Base-by-base conservation (phyloP, 331 rosid species). In the Rosa hybrid region DNA sequence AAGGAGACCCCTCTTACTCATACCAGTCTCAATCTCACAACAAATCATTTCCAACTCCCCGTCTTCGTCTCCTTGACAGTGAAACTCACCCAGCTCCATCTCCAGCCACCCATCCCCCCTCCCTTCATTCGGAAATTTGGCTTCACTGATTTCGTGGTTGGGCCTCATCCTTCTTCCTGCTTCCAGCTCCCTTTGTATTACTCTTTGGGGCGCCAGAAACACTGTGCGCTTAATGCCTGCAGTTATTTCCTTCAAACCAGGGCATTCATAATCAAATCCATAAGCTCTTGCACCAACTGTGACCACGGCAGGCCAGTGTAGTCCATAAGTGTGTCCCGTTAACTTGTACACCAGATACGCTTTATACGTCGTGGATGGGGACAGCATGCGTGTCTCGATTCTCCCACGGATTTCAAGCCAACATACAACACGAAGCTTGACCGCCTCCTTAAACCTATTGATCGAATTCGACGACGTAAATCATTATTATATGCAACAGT, bases 21-120 rank as follows among this genome's bases (percentile, higher is more conserved):
- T 2, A 25, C 60, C 71, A 50, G 54, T 49, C 4, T 6, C 53
- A 5, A 4, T 42, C 62, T 83, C 86, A 0, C 0, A 0, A 45
- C 75, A 63, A 69, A 65, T 79, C 85, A 87, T 71, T 17, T 80
- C 67, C 44, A 87, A 49, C 70, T 86, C 80, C 3, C 83, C 23
- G 4, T 69, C 53, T 3, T 65, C 84, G 14, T 14, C 69, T 44
- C 79, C 85, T 4, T 57, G 68, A 54, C 74, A 77, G 72, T 76
- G 83, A 78, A 84, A 89, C 18, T 84, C 85, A 11, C 92, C 90
- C 73, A 89, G 78, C 83, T 86, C 84, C 50, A 85, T 80, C 87
- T 89, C 92, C 30, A 77, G 42, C 92, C 89, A 86, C 42, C 87
- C 87, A 34, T 89, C 89, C 0, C 12, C 64, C 76, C 90, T 84